Conservation (phyloP, 495 filamentous ascomycete species). For the Venustampulla echinocandica region DNA sequence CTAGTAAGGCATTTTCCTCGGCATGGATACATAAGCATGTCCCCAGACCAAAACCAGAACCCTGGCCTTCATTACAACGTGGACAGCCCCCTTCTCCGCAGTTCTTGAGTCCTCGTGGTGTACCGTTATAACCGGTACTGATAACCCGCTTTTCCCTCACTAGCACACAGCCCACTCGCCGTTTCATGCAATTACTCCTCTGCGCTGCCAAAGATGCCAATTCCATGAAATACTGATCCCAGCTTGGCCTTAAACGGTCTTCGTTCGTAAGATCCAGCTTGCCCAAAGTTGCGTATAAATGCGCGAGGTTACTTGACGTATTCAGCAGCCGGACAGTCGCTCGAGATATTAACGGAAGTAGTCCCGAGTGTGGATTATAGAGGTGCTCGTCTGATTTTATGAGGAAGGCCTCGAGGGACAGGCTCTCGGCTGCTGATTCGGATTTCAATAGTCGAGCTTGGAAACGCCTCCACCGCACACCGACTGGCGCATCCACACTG, state of each 20-base stretch:
- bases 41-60: constrained; percentile 61
- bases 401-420: constrained; percentile 72
- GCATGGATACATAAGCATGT: constrained; percentile 94
- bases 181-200: constrained; percentile 95
- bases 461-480: constrained; percentile 69
- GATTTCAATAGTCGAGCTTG: constrained; percentile 23
- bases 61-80: constrained; percentile 68
- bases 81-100: constrained; percentile 91
- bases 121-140: constrained; percentile 96
- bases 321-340: constrained; percentile 83
- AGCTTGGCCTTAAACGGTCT: constrained; percentile 76
- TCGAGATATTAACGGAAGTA: constrained; percentile 63
- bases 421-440: constrained; percentile 19
- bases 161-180: constrained; percentile 90
- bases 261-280: constrained; percentile 66
- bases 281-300: constrained; percentile 59
- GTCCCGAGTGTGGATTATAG: constrained; percentile 56
- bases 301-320: constrained; percentile 57
- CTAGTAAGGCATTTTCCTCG: constrained; percentile 91
- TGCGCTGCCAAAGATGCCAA: constrained; percentile 85
- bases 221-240: constrained; percentile 98
- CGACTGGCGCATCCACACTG: constrained; percentile 82
- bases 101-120: constrained; percentile 74
- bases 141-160: constrained; percentile 83
- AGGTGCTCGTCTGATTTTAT: constrained; percentile 65